Base-by-base conservation (phyloP, 1,284 basidiomycete genomes). In the Papiliotrema terrestris region DNA sequence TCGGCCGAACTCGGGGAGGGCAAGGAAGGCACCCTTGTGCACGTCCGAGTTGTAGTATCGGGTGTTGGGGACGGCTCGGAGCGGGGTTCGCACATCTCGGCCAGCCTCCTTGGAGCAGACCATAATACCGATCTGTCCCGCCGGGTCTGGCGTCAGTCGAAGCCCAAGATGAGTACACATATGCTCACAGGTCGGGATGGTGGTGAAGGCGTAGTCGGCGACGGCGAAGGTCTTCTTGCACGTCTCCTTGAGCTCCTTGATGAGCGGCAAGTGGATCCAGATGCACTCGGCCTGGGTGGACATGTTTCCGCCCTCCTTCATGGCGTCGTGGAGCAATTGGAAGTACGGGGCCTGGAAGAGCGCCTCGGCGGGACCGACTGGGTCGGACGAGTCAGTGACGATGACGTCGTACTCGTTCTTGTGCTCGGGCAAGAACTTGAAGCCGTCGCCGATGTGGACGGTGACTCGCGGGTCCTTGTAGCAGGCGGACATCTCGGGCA, bases 261-360 rank as follows among this genome's bases (percentile, higher is more conserved):
- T 98, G 67, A 98, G 84, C 22, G 84, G 83, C 36, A 98, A 83
- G 78, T 98, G 96, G 45, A 98, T 79, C 95, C 96, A 99, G 51
- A 94, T 82, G 72, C 87, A 95, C 79, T 99, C 96, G 38, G 86
- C 94, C 79, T 98, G 96, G 15, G 94, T 97, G 42, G 91, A 91
- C 74, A 98, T 95, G 76, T 92, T 86, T 29, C 95, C 95, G 48
- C 91, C 93, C 2, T 88, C 88, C 51, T 87, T 82, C 63, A 98
- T 84, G 0, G 95, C 91, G 65, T 91, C 86, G 73, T 91, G 85
- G 59, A 98, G 84, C 48, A 98, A 86, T 73, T 92, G 84, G 80
- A 98, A 99, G 84, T 97, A 98, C 1, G 94, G 90, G 76, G 93
- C 90, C 80, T 98, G 84, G 84, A 98, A 98, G 63, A 98, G 87